Evolutionary conservation across 768 basidiomycete species (phyloP).

Genomic region (Cystofilobasidium bisporidii): DNA sequence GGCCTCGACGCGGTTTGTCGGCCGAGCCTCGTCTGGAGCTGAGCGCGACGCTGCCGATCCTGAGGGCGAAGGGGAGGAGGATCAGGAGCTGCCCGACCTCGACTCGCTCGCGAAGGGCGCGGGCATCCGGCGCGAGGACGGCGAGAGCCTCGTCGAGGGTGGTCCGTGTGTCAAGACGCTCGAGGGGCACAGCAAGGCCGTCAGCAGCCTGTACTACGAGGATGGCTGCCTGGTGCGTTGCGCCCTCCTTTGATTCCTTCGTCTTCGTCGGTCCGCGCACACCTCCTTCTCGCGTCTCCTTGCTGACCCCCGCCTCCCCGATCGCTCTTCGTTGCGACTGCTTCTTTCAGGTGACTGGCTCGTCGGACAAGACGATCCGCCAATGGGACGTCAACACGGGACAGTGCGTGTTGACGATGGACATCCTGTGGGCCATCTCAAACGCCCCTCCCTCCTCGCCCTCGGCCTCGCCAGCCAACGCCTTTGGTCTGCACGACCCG

Average conservation of each 20-base stretch:
- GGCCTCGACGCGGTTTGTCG: not conserved
- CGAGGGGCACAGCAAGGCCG: constrained; percentile 86
- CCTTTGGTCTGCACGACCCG: constrained; percentile 2
- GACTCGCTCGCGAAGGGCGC: constrained; percentile 5
- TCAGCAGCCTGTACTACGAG: constrained; percentile 90
- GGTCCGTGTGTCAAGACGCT: constrained; percentile 58
- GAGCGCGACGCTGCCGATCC: not conserved
- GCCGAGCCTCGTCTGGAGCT: not conserved
- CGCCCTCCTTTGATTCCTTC: no score
- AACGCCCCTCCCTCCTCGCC: constrained; percentile 52
- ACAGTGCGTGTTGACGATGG: constrained; percentile 98
- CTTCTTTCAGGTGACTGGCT: constrained; percentile 71
- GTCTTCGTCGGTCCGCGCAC: no score
- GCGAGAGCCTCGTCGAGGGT: constrained; percentile 30
- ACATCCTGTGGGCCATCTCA: constrained; percentile 97
- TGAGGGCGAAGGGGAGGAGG: constrained; percentile 33
- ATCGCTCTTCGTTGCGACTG: not conserved
- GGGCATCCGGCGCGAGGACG: constrained; percentile 16
- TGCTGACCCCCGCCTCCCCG: not conserved
- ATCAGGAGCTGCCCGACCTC: constrained; percentile 23
- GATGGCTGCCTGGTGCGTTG: constrained; percentile 75
- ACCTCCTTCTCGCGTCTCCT: not conserved
- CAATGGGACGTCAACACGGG: constrained; percentile 97
- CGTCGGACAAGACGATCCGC: constrained; percentile 93
- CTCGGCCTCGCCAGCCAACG: constrained; percentile 26